Evolutionary conservation across 164 flowering plant species (phyloP).

Genomic region (Sedum album): DNA sequence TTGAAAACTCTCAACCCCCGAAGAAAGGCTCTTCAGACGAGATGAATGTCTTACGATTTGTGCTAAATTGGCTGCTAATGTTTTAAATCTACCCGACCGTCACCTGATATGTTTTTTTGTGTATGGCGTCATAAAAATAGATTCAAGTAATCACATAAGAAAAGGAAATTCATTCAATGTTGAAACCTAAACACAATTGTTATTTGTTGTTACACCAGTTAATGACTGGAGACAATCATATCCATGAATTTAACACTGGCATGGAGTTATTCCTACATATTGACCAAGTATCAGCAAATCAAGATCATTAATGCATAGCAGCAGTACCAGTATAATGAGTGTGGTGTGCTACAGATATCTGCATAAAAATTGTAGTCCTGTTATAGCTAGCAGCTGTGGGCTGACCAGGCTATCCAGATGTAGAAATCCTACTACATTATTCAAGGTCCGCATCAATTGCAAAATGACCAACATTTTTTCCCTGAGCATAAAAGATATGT

Average conservation of each 20-base stretch:
- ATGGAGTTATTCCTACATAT: background rate
- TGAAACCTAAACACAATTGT: background rate
- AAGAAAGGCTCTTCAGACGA: no score
- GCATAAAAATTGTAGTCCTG: background rate
- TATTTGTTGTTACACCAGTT: background rate
- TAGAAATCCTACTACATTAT: slow-evolving; percentile 7
- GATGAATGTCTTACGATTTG: no score
- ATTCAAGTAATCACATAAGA: no score
- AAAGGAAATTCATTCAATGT: no score
- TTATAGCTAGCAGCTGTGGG: background rate
- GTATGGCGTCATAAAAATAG: no score
- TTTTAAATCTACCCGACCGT: no score
- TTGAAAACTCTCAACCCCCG: no score
- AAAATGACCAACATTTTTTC: slow-evolving; percentile 35
- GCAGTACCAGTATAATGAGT: background rate
- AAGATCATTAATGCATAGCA: background rate
- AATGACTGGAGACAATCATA: background rate
- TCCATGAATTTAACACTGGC: background rate
- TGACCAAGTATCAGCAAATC: background rate
- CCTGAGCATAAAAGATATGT: slow-evolving; percentile 24
- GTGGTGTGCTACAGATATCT: background rate
- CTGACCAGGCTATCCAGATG: background rate
- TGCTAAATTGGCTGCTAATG: no score
- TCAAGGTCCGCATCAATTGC: slow-evolving; percentile 25
- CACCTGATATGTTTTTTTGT: no score